Percentiles rank a stretch among this genome's conserved stretches.
Conservation (phyloP, 2,329 filamentous ascomycete genomes). For the Coleophoma cylindrospora region DNA sequence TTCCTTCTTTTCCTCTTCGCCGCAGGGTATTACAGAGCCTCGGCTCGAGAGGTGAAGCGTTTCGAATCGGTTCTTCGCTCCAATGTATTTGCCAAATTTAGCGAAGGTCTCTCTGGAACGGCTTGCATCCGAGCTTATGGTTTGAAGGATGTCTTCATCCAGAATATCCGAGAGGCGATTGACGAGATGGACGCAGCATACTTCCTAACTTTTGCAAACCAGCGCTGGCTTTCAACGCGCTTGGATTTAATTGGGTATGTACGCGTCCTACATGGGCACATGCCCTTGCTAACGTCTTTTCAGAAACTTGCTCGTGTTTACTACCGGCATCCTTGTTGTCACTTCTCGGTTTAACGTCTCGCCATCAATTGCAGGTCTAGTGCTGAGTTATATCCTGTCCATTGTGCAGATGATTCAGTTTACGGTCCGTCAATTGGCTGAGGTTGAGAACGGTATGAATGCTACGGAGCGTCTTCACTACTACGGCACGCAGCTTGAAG, state of each 20-base stretch:
- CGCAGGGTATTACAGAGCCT: slow-evolving; percentile 65
- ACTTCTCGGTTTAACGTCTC: slow-evolving; percentile 82
- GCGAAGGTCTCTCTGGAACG: slow-evolving; percentile 79
- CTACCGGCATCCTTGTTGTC: slow-evolving; percentile 83
- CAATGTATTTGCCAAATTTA: slow-evolving; percentile 83
- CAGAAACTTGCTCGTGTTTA: slow-evolving; percentile 72
- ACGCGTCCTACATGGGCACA: neutral
- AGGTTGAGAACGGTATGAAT: slow-evolving; percentile 98
- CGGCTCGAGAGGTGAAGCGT: slow-evolving; percentile 89
- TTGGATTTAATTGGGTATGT: slow-evolving; percentile 69
- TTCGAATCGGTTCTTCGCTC: slow-evolving; percentile 88
- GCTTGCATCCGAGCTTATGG: slow-evolving; percentile 88
- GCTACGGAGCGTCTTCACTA: slow-evolving; percentile 87
- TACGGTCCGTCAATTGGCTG: slow-evolving; percentile 86
- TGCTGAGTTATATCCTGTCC: slow-evolving; percentile 86
- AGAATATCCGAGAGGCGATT: slow-evolving; percentile 65
- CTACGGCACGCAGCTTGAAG: slow-evolving; percentile 81
- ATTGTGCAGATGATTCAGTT: slow-evolving; percentile 97
- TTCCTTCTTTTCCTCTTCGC: slow-evolving; percentile 56
- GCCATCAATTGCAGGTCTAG: slow-evolving; percentile 80
- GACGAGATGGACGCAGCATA: slow-evolving; percentile 94
- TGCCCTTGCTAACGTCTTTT: neutral
- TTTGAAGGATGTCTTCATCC: slow-evolving; percentile 68
- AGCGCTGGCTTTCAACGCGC: slow-evolving; percentile 84
- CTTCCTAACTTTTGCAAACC: slow-evolving; percentile 91